Evolutionary conservation across 495 filamentous ascomycete genomes (phyloP).

Genomic region (Staphylotrichum longicolle): DNA sequence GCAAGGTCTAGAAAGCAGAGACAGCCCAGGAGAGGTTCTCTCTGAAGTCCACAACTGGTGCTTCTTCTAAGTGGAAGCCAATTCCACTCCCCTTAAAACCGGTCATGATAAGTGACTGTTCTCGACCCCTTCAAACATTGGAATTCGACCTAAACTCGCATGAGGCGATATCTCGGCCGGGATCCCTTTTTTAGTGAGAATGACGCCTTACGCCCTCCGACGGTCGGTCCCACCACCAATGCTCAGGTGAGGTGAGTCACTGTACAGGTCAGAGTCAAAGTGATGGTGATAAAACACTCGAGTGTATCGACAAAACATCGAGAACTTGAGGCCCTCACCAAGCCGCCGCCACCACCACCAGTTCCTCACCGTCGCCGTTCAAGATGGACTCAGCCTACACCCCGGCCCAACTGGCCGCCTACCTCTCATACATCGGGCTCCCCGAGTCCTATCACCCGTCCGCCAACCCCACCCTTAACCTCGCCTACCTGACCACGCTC

Average conservation of each 20-base stretch:
- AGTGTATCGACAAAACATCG: too few species aligned
- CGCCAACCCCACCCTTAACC: constrained; percentile 27
- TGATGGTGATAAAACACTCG: background rate
- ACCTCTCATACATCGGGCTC: constrained; percentile 33
- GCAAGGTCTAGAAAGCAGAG: too few species aligned
- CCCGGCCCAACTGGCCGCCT: constrained; percentile 25
- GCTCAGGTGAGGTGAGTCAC: constrained; percentile 6
- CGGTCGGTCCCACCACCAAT: constrained; percentile 2
- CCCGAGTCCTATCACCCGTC: constrained; percentile 30
- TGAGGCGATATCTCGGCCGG: background rate
- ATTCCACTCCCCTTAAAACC: too few species aligned
- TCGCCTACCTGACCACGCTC: constrained; percentile 43
- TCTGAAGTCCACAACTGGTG: too few species aligned
- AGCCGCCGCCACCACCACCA: background rate
- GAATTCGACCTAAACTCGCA: too few species aligned
- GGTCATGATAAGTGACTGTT: too few species aligned
- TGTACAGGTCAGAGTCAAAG: background rate
- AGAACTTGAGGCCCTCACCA: background rate
- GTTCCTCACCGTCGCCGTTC: background rate
- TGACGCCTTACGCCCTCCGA: constrained; percentile 24
- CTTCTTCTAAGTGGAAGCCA: too few species aligned
- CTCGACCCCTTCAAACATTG: too few species aligned
- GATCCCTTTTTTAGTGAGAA: constrained; percentile 3
- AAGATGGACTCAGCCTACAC: constrained; percentile 24
- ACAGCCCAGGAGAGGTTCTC: too few species aligned